phyloP scores from a whole-genome alignment of 1,284 basidiomycete species.

The Sanghuangporus baumii region DNA sequence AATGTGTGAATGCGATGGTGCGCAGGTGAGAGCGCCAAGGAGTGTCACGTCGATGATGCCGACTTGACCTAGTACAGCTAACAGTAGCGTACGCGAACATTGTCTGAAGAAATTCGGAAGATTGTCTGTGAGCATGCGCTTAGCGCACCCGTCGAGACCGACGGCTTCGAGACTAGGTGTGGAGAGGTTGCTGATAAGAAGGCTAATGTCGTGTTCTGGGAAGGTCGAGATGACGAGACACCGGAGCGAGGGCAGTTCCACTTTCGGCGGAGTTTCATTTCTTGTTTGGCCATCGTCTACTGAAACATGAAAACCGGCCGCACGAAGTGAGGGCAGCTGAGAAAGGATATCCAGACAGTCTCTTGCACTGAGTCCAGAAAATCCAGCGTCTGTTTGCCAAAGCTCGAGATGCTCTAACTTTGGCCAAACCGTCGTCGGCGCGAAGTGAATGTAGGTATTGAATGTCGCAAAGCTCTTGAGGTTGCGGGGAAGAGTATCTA shows the following conservation, averaged over 20 bases:
- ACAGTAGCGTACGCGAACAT: neutral
- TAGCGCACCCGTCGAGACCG: constrained; percentile 6
- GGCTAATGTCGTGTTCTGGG: constrained; percentile 1
- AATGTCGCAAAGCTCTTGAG: constrained; percentile 8
- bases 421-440: constrained; percentile 5
- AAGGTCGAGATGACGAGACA: constrained; percentile 7
- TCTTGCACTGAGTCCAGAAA: constrained; percentile 2
- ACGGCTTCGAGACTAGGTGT: constrained; percentile 5
- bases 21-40: neutral
- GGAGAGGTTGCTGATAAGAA: neutral
- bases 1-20: neutral
- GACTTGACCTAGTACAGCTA: constrained; percentile 7
- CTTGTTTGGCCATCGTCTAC: constrained; percentile 5
- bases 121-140: neutral
- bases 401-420: constrained; percentile 12
- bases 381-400: constrained; percentile 4
- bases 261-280: neutral
- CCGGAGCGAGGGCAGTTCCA: constrained; percentile 1
- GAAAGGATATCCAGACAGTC: constrained; percentile 10
- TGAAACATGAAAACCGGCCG: constrained; percentile 5
- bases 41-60: neutral
- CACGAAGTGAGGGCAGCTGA: constrained; percentile 3
- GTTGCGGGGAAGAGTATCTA: constrained; percentile 1
- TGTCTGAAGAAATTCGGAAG: neutral
- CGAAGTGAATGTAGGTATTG: constrained; percentile 11